phyloP scores from a whole-genome alignment of 2,329 filamentous ascomycete genomes.

The Dactylellina haptotyla region DNA sequence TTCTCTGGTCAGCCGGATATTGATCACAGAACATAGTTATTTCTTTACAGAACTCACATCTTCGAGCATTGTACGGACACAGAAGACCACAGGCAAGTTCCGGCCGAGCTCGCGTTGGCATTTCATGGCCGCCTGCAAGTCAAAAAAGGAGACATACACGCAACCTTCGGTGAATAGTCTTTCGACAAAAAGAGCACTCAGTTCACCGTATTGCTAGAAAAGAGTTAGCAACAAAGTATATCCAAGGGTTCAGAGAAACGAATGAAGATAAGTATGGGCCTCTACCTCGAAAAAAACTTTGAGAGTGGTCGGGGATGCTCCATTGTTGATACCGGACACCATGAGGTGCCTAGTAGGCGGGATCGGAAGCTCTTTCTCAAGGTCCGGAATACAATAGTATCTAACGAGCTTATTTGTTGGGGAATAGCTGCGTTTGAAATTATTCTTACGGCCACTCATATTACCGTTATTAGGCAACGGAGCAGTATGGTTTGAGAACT shows the following conservation, averaged over 20 bases:
- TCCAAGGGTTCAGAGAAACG: no score
- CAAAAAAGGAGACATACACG: constrained; percentile 34
- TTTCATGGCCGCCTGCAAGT: constrained; percentile 17
- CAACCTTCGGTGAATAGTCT: constrained; percentile 17
- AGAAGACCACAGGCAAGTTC: constrained; percentile 15
- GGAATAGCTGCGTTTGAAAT: no score
- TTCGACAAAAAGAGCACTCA: constrained; percentile 21
- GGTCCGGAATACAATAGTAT: constrained; percentile 36
- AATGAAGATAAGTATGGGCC: background rate
- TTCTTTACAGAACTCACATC: constrained; percentile 20
- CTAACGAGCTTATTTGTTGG: constrained; percentile 1
- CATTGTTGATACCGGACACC: constrained; percentile 3
- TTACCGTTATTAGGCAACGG: background rate
- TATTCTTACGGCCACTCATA: background rate
- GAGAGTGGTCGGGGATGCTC: background rate
- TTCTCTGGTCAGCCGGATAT: background rate
- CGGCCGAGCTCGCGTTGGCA: background rate
- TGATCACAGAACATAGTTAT: background rate
- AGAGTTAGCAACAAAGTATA: no score
- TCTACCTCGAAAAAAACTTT: background rate
- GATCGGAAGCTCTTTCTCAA: background rate
- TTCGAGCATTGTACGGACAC: constrained; percentile 12
- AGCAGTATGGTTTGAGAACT: background rate
- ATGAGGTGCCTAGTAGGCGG: constrained; percentile 34
- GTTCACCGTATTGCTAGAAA: constrained; percentile 32